These are phyloP conservation scores for Ehretia macrophylla DNA, from an alignment of 257 asterid species.

Conservation along the genomic window DNA sequence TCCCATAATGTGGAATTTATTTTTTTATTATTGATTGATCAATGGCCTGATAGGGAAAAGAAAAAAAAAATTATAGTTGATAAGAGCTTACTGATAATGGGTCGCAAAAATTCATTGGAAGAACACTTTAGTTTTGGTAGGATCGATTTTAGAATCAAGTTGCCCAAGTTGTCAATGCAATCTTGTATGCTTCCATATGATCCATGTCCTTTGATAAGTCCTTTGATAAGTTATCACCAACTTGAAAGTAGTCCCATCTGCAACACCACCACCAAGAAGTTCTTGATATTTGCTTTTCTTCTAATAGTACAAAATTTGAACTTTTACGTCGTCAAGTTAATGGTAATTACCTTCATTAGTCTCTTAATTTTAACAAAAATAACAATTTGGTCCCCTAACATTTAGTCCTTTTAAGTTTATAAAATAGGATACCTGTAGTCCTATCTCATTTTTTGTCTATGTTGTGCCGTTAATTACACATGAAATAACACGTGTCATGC, in stretches of 20 bases:
- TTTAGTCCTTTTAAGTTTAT: too few relatives aligned
- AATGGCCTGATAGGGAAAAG: background rate
- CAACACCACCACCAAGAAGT: constrained; percentile 1
- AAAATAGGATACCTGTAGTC: too few relatives aligned
- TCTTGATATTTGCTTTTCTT: too few relatives aligned
- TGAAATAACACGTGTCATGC: too few relatives aligned
- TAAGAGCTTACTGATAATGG: constrained; percentile 49
- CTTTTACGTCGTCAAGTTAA: too few relatives aligned
- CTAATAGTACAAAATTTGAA: too few relatives aligned
- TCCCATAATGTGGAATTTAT: too few relatives aligned
- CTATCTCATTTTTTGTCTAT: too few relatives aligned
- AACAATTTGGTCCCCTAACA: too few relatives aligned
- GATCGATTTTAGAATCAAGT: constrained; percentile 52
- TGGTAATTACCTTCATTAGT: background rate
- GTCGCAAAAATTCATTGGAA: constrained; percentile 66
- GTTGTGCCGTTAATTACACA: too few relatives aligned
- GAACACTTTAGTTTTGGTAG: constrained; percentile 43
- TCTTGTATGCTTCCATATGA: constrained; percentile 50
- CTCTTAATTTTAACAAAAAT: too few relatives aligned
- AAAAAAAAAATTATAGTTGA: too few relatives aligned
- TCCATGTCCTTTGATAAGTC: constrained; percentile 55
- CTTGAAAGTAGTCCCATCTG: constrained; percentile 57
- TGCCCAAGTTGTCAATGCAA: constrained; percentile 73
- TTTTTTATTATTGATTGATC: background rate
- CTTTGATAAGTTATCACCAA: constrained; percentile 31